These are phyloP conservation scores for Yueomyces sp. DNA, from an alignment of 1,139 yeast species.

Conservation along the genomic window DNA sequence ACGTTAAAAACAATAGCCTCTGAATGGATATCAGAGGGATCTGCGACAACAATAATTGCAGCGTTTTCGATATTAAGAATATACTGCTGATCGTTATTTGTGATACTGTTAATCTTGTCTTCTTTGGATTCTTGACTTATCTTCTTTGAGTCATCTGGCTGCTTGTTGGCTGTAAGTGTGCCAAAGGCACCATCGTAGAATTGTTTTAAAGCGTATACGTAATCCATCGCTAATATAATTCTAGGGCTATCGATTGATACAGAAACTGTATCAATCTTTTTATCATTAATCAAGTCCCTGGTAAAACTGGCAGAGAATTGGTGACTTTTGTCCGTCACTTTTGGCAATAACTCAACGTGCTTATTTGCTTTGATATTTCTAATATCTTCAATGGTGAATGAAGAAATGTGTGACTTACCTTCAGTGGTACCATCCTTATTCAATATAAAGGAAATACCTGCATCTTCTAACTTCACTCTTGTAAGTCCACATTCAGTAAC, in stretches of 20 bases:
- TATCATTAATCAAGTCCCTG: conserved; percentile 31
- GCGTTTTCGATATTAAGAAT: conserved; percentile 68
- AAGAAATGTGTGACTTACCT: conserved; percentile 51
- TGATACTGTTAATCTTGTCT: conserved; percentile 12
- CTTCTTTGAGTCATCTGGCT: conserved; percentile 1
- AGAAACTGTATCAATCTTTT: conserved; percentile 38
- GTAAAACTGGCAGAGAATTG: conserved; percentile 56
- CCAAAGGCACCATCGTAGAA: conserved; percentile 39
- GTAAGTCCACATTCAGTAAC: conserved; percentile 42
- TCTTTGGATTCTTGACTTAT: conserved; percentile 3
- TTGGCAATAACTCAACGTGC: conserved; percentile 74
- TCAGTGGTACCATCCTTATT: conserved; percentile 43
- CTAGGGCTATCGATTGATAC: conserved; percentile 71
- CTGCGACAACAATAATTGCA: conserved; percentile 68
- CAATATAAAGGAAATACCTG: conserved; percentile 39
- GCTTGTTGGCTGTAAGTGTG: conserved; percentile 1
- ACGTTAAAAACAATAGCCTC: conserved; percentile 88
- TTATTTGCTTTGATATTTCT: conserved; percentile 50
- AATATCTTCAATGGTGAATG: conserved; percentile 70
- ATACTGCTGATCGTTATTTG: conserved; percentile 28
- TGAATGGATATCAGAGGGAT: conserved; percentile 54
- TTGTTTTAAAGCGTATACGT: conserved; percentile 60
- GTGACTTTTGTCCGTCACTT: conserved; percentile 44
- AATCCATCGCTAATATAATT: conserved; percentile 74
- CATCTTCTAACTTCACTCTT: conserved; percentile 47